Percentiles rank a stretch among this genome's conserved stretches.
Evolutionary conservation across 2,329 filamentous ascomycete genomes (phyloP).

Genomic region (Claviceps sp.): DNA sequence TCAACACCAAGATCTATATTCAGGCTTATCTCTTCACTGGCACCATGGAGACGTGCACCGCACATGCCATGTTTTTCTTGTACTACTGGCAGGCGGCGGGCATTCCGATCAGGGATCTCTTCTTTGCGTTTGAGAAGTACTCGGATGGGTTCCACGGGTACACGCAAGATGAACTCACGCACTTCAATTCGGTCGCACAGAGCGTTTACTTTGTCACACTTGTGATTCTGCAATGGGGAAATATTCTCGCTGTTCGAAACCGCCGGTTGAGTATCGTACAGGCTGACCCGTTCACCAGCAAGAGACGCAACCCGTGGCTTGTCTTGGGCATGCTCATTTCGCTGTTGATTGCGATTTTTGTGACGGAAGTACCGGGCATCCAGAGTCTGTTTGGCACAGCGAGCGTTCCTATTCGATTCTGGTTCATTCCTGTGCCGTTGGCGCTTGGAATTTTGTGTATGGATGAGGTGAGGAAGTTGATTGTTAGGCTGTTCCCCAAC

Average conservation of each 20-base stretch:
- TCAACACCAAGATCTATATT: constrained; percentile 35
- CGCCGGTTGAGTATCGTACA: constrained; percentile 37
- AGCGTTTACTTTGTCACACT: constrained; percentile 41
- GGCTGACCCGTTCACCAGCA: constrained; percentile 32
- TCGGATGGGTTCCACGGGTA: constrained; percentile 35
- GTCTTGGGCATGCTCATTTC: constrained; percentile 31
- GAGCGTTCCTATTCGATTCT: constrained; percentile 36
- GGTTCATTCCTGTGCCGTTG: constrained; percentile 36
- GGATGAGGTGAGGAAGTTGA: constrained; percentile 38
- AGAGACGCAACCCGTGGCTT: constrained; percentile 36
- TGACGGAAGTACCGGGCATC: constrained; percentile 36
- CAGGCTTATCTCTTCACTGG: constrained; percentile 40
- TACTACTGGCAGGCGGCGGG: constrained; percentile 35
- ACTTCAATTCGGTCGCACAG: constrained; percentile 36
- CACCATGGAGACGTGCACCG: constrained; percentile 34
- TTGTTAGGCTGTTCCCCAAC: constrained; percentile 32
- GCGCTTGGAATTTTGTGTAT: constrained; percentile 35
- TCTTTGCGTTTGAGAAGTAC: constrained; percentile 37
- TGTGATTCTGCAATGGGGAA: constrained; percentile 40
- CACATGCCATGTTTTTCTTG: constrained; percentile 40
- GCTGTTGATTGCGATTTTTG: constrained; percentile 37
- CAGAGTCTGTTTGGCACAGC: constrained; percentile 35
- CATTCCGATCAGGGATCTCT: constrained; percentile 32
- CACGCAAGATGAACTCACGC: constrained; percentile 26
- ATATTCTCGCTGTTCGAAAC: constrained; percentile 37